Evolutionary conservation across 2,329 filamentous ascomycete species (phyloP).

Genomic region (Botryotinia calthae): DNA sequence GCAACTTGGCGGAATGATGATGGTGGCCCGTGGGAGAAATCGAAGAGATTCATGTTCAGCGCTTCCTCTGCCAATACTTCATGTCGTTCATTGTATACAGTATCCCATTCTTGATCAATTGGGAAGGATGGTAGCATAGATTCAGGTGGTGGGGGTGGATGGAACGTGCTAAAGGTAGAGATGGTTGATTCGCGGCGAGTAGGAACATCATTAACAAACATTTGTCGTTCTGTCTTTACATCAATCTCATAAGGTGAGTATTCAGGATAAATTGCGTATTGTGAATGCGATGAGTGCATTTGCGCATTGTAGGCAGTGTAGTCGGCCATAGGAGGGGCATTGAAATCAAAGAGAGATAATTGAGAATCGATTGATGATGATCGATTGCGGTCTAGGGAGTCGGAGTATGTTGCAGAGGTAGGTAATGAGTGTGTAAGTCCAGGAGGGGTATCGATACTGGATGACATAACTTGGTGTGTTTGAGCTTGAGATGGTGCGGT

Average conservation of each 20-base stretch:
- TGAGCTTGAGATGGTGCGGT: constrained; percentile 51
- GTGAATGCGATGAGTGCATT: constrained; percentile 53
- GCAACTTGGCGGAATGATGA: constrained; percentile 64
- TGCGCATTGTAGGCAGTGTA: constrained; percentile 62
- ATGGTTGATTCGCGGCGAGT: constrained; percentile 82
- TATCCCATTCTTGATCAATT: constrained; percentile 69
- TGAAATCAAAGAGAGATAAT: constrained; percentile 71
- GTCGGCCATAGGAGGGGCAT: constrained; percentile 53
- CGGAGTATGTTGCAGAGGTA: constrained; percentile 76
- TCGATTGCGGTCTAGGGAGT: constrained; percentile 68
- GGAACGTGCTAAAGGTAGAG: constrained; percentile 90
- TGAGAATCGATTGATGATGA: constrained; percentile 80
- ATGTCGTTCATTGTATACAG: constrained; percentile 64
- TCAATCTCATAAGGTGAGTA: constrained; percentile 88
- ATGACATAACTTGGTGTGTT: constrained; percentile 47
- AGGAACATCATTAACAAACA: constrained; percentile 88
- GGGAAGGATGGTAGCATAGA: constrained; percentile 63
- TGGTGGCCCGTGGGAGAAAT: constrained; percentile 68
- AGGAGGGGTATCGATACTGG: constrained; percentile 63
- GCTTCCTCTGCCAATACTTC: constrained; percentile 62
- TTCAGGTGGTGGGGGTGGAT: constrained; percentile 70
- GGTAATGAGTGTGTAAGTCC: constrained; percentile 78
- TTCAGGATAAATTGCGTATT: constrained; percentile 51
- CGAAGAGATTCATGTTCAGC: constrained; percentile 77
- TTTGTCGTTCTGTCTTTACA: constrained; percentile 91